Base-by-base conservation (phyloP, 1,284 basidiomycete species). In the Ceratobasidium sp. region DNA sequence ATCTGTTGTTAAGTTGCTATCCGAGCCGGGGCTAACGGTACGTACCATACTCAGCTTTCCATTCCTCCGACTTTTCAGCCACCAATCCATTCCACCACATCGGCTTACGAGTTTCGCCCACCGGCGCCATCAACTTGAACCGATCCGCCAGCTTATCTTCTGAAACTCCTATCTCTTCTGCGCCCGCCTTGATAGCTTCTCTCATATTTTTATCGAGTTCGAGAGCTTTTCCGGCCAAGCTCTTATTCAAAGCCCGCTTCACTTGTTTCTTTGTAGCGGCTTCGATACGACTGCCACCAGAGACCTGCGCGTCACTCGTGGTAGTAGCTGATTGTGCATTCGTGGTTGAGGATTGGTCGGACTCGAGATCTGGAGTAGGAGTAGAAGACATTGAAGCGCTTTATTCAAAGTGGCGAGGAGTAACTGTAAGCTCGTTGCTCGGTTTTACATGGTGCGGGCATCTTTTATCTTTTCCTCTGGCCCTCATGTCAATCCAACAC, bases 51-150 rank as follows among this genome's bases (percentile, higher is more conserved):
- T 23, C n/a, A 33, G 12, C n/a, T 23, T 33, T 33, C 56, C 56
- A 57, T n/a, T 57, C 56, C 56, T 57, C 28, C 13, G n/a, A 23
- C 28, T 57, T 57, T n/a, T 23, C n/a, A n/a, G 56, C 56, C 12
- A 57, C n/a, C 28, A 57, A 57, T 12, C 56, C 56, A n/a, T 57
- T 57, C 56, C 56, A 57, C 56, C 56, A 57, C 56, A 57, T 57
- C n/a, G 56, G 56, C n/a, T 12, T 33, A 23, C 56, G 56, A 23
- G n/a, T 57, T 57, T 57, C 56, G 12, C 56, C 56, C 10, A 57
- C 28, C n/a, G 56, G n/a, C 56, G 56, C 56, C 12, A 57, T 33
- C 10, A 57, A 10, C 28, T 12, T n/a, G 28, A 57, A 57, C n/a
- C 28, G 56, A 12, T 23, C 10, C 15, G 56, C n/a, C 56, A 57